Conservation (phyloP, 352 stramenopile species). For the Blastocystis sp. region DNA sequence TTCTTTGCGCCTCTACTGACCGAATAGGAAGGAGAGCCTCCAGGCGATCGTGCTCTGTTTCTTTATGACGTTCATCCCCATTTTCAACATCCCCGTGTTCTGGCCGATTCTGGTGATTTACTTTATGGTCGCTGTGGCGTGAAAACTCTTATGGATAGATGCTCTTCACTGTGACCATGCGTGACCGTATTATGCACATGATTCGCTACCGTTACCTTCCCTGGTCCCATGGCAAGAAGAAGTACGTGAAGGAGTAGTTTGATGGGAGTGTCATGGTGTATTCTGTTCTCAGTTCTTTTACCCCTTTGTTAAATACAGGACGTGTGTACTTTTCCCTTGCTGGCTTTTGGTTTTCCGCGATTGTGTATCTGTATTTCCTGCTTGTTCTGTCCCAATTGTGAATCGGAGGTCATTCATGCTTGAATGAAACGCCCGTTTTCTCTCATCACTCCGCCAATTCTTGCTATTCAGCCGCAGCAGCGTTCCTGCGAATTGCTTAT, state of each 20-base stretch:
- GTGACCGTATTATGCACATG: constrained; percentile 65
- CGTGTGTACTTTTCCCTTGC: no score
- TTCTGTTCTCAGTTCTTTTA: neutral
- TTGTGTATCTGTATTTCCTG: no score
- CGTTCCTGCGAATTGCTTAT: no score
- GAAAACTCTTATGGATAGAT: constrained; percentile 33
- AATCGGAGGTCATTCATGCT: no score
- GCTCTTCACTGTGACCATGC: constrained; percentile 60
- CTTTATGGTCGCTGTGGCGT: constrained; percentile 53
- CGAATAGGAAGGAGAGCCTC: constrained; percentile 52
- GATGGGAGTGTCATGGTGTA: neutral
- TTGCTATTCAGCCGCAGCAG: no score
- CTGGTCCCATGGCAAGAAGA: constrained; percentile 66
- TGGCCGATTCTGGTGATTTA: constrained; percentile 67
- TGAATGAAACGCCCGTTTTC: no score
- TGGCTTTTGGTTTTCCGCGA: no score
- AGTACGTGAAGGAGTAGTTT: constrained; percentile 54
- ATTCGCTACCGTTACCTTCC: constrained; percentile 66
- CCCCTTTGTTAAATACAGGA: no score
- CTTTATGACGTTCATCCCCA: constrained; percentile 45
- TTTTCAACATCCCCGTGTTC: constrained; percentile 66
- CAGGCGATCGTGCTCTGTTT: constrained; percentile 54
- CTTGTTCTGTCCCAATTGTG: no score
- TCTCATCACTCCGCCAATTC: no score
- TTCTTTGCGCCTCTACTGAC: neutral